Evolutionary conservation across 1,284 basidiomycete genomes (phyloP), one percentile per base, ranked within the genome.

Genomic region (Volvariella volvacea): DNA sequence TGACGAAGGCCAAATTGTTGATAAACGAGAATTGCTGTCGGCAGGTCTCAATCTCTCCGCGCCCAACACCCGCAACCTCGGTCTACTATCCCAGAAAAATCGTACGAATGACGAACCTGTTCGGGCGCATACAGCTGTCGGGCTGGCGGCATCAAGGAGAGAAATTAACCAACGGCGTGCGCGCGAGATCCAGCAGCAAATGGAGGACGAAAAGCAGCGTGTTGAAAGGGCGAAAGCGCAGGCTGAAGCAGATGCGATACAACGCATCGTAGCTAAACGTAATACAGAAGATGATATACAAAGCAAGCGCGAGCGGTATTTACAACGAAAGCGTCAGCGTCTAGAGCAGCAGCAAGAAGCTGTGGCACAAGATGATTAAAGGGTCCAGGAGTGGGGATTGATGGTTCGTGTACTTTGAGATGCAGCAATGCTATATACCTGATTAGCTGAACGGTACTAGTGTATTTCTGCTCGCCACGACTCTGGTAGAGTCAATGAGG

Each of bases 1-100:
- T 64, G 96, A 99, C 61, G 94, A 98, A 55, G 93, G 93, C 56
- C 88, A 96, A 62, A 91, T 99, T 41, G 88, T 99, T 41, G 95
- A 99, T 71, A 93, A 95, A 59, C 86, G 94, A 45, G 88, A 95
- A 37, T 71, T 99, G 7, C 73, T 99, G 33, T 80, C 83, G 25
- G 92, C 92, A 3, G 96, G 96, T 2, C 71, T 99, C 47, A 99
- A 99, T 60, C 75, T 97, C 38, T 76, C 83, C n/a, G 74, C 80
- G 25, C 83, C 83, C 17, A 88, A 90, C 55, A 90, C 88, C 1
- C 74, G 87, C 45, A 71, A 71, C 47, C 62, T 83, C 15, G 73
- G 74, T 30, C 57, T 76, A 41, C 65, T 61, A 43, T 58, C 41
- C 9, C 56, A 64, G 10, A 55, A 55, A 8, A 55, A 59, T 39